Evolutionary conservation across 345 rosid species (phyloP).

Genomic region (Moricandia arvensis): DNA sequence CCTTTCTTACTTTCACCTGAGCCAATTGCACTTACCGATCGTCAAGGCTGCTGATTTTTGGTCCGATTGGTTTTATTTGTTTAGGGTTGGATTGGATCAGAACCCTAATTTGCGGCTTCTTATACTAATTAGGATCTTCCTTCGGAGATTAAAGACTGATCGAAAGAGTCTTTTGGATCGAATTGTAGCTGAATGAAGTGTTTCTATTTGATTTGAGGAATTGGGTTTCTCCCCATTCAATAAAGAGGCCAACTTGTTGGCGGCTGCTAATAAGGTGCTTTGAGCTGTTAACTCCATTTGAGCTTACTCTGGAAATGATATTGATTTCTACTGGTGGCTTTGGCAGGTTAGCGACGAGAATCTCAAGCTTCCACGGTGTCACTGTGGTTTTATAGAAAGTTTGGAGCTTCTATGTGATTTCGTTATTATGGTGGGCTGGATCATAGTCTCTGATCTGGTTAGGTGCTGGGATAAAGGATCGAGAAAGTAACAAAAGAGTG

Average conservation of each 20-base stretch:
- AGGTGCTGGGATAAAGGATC: slow-evolving; percentile 52
- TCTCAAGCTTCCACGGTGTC: slow-evolving; percentile 22
- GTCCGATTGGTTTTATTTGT: slow-evolving; percentile 16
- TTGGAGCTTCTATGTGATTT: slow-evolving; percentile 47
- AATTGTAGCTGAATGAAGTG: slow-evolving; percentile 33
- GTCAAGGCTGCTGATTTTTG: slow-evolving; percentile 24
- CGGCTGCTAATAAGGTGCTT: slow-evolving; percentile 33
- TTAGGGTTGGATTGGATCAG: slow-evolving; percentile 54
- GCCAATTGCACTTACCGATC: slow-evolving; percentile 16
- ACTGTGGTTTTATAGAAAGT: slow-evolving; percentile 34
- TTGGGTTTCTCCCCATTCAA: no score
- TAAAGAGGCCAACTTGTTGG: slow-evolving; percentile 31
- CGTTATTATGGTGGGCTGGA: slow-evolving; percentile 55
- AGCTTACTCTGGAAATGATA: slow-evolving; percentile 22
- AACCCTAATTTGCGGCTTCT: slow-evolving; percentile 30
- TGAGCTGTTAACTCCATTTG: slow-evolving; percentile 21
- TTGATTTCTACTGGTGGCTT: slow-evolving; percentile 31
- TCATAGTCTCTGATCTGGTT: slow-evolving; percentile 54
- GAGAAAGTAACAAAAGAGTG: slow-evolving; percentile 36
- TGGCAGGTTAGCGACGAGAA: slow-evolving; percentile 26
- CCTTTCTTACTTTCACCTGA: not conserved
- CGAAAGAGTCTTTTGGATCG: slow-evolving; percentile 31
- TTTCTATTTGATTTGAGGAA: not conserved
- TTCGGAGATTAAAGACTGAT: slow-evolving; percentile 23
- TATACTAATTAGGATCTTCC: slow-evolving; percentile 38